Evolutionary conservation across 768 basidiomycete species (phyloP).

Genomic region (Antrodiella citrinella): DNA sequence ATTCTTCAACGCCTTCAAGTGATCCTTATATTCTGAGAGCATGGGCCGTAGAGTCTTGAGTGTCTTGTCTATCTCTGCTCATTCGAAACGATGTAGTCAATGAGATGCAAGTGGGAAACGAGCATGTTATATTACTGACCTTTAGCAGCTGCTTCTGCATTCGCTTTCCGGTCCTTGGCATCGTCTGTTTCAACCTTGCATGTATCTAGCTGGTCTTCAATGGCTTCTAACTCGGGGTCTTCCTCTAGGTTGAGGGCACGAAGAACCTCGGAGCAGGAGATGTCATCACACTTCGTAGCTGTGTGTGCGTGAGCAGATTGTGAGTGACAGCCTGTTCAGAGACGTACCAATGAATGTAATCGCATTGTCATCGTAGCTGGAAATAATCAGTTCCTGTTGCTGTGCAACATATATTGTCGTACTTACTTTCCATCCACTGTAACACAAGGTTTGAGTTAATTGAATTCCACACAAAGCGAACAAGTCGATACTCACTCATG

Average conservation of each 20-base stretch:
- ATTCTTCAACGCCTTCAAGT: slow-evolving; percentile 38
- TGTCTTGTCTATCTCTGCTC: slow-evolving; percentile 33
- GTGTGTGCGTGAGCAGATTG: too few relatives aligned
- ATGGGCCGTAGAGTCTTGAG: slow-evolving; percentile 31
- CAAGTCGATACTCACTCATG: slow-evolving; percentile 35
- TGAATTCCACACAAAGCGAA: neutral
- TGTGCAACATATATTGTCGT: too few relatives aligned
- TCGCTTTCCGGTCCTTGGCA: slow-evolving; percentile 33
- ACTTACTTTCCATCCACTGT: slow-evolving; percentile 47
- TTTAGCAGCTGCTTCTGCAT: slow-evolving; percentile 32
- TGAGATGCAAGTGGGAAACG: slow-evolving; percentile 6
- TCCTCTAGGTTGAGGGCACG: slow-evolving; percentile 41
- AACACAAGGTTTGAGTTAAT: neutral
- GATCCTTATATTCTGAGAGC: slow-evolving; percentile 33
- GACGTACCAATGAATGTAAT: slow-evolving; percentile 53
- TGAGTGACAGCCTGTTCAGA: too few relatives aligned
- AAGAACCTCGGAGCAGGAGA: slow-evolving; percentile 53
- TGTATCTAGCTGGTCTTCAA: slow-evolving; percentile 37
- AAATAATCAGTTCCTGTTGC: too few relatives aligned
- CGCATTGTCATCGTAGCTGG: slow-evolving; percentile 46
- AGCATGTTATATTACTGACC: slow-evolving; percentile 22
- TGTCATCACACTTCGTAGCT: slow-evolving; percentile 60
- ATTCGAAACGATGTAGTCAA: neutral
- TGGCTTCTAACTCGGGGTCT: slow-evolving; percentile 42
- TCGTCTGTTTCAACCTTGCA: slow-evolving; percentile 28